These are phyloP conservation scores for Loxodes magnus DNA, from an alignment of 73 alveolate species.

Conservation along the genomic window DNA sequence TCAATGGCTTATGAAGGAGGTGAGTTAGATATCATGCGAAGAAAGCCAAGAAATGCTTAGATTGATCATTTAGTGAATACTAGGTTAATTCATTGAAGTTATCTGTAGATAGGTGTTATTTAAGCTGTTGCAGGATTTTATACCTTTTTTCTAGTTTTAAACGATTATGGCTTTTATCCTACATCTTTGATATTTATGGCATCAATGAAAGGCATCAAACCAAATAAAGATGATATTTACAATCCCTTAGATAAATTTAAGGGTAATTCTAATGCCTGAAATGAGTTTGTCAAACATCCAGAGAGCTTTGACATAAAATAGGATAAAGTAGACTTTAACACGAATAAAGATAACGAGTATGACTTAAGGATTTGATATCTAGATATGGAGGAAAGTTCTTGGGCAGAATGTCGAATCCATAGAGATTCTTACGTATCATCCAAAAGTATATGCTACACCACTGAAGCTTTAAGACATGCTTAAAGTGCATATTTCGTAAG, in stretches of 20 bases:
- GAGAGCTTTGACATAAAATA: not conserved
- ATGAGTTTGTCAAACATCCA: not conserved
- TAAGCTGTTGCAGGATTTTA: slow-evolving; percentile 65
- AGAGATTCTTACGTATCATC: slow-evolving; percentile 12
- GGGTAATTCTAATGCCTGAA: slow-evolving; percentile 18
- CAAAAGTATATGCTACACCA: slow-evolving; percentile 55
- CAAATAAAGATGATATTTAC: slow-evolving; percentile 16
- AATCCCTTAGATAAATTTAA: slow-evolving; percentile 2
- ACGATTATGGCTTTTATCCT: slow-evolving; percentile 79
- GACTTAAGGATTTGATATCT: slow-evolving; percentile 42
- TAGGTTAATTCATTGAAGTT: slow-evolving; percentile 51
- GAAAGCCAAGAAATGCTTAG: slow-evolving; percentile 82
- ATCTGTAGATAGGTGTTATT: slow-evolving; percentile 50
- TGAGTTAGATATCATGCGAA: slow-evolving; percentile 82
- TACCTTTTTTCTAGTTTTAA: slow-evolving; percentile 62
- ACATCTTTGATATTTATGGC: slow-evolving; percentile 1
- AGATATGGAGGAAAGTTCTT: not conserved
- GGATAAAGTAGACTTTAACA: slow-evolving; percentile 21
- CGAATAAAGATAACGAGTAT: slow-evolving; percentile 9
- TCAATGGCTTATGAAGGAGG: slow-evolving; percentile 87
- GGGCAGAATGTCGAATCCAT: slow-evolving; percentile 48
- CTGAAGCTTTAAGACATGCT: slow-evolving; percentile 85
- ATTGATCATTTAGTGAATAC: slow-evolving; percentile 68
- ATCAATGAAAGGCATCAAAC: slow-evolving; percentile 24
- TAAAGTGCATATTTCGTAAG: slow-evolving; percentile 68